phyloP scores from a whole-genome alignment of 2,329 filamentous ascomycete genomes.

The Botrytis pseudocinerea region DNA sequence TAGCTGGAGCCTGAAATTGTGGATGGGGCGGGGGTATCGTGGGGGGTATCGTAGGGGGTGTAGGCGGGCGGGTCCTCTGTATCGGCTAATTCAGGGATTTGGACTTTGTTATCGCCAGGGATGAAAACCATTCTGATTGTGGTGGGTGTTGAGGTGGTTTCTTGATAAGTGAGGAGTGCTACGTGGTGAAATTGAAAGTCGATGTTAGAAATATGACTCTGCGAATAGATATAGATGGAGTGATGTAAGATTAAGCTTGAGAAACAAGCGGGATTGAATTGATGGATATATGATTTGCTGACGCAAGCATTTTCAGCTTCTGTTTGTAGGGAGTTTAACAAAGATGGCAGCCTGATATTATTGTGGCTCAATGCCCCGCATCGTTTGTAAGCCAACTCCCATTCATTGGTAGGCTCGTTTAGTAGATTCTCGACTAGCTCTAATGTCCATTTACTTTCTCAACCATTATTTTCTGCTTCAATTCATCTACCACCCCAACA shows the following conservation, averaged over 20 bases:
- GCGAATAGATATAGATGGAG: not conserved
- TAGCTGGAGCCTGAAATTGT: not conserved
- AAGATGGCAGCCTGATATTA: not conserved
- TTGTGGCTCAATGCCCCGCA: conserved; percentile 5
- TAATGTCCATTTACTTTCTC: not conserved
- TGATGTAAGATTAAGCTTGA: not conserved
- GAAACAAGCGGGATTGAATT: not conserved
- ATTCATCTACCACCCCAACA: conserved; percentile 47
- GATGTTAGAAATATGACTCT: not conserved
- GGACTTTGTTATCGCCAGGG: conserved; percentile 26
- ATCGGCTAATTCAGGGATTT: conserved; percentile 19
- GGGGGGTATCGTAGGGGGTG: not conserved
- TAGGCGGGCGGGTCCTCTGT: conserved; percentile 8
- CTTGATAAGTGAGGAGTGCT: not conserved
- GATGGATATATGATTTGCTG: conserved; percentile 12
- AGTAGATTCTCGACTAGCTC: conserved; percentile 35
- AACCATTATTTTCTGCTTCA: conserved; percentile 30
- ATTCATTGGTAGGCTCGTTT: not conserved
- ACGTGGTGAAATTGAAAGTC: not conserved
- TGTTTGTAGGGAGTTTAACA: not conserved
- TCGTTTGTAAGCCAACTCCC: not conserved
- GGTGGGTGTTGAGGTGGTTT: not conserved
- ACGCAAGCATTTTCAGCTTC: conserved; percentile 11
- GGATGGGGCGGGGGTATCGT: conserved; percentile 13
- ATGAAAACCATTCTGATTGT: conserved; percentile 25